Evolutionary conservation across 495 filamentous ascomycete genomes (phyloP).

Genomic region (Tuber borchii): DNA sequence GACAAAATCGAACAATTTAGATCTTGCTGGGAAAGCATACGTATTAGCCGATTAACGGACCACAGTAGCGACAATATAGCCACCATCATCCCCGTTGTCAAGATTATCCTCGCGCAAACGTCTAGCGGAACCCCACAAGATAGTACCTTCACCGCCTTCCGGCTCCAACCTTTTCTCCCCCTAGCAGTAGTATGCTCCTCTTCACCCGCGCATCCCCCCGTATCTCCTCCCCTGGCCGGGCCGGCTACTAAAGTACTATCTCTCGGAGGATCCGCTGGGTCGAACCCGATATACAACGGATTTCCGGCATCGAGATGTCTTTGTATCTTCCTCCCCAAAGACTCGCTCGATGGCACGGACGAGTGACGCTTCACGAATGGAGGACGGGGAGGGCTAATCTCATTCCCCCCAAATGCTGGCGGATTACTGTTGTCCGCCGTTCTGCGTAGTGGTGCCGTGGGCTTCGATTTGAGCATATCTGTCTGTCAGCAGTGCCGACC

Average conservation of each 20-base stretch:
- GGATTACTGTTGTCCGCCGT: neutral
- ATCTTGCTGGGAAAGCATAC: slow-evolving; percentile 12
- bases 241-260: neutral
- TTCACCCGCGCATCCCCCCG: neutral
- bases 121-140: slow-evolving; percentile 30
- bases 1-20: neutral
- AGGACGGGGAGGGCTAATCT: slow-evolving; percentile 9
- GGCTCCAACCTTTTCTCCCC: neutral
- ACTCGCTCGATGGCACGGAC: slow-evolving; percentile 24
- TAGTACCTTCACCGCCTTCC: slow-evolving; percentile 19
- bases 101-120: slow-evolving; percentile 22
- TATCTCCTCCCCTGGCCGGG: neutral
- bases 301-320: slow-evolving; percentile 37
- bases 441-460: slow-evolving; percentile 12
- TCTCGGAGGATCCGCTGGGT: slow-evolving; percentile 21
- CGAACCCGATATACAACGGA: slow-evolving; percentile 36
- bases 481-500: slow-evolving; percentile 18
- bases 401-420: neutral
- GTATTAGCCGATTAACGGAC: slow-evolving; percentile 24
- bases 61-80: slow-evolving; percentile 24
- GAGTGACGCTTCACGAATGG: slow-evolving; percentile 14
- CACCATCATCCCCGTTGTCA: slow-evolving; percentile 23
- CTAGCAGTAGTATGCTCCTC: neutral
- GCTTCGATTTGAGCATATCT: slow-evolving; percentile 23
- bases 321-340: slow-evolving; percentile 32